Percentiles rank a stretch among this genome's conserved stretches.
Evolutionary conservation across 345 rosid species (phyloP).

Genomic region (Nasturtium officinale): DNA sequence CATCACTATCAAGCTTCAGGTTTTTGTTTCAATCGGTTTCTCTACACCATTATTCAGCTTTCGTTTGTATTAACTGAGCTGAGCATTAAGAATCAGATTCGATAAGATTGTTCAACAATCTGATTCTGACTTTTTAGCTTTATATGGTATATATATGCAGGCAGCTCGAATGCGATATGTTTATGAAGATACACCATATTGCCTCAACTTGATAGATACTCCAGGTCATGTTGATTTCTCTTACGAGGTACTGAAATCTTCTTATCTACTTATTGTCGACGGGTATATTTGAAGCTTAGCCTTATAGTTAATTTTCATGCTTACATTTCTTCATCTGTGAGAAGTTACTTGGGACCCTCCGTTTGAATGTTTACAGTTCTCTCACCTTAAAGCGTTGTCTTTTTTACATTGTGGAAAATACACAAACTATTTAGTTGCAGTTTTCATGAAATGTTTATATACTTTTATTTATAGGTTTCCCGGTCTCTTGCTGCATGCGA

Average conservation of each 20-base stretch:
- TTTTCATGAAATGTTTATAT: background rate
- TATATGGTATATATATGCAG: slow-evolving; percentile 43
- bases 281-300: background rate
- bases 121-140: slow-evolving; percentile 11
- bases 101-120: background rate
- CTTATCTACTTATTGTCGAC: slow-evolving; percentile 5
- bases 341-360: slow-evolving; percentile 3
- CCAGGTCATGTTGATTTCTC: slow-evolving; percentile 99
- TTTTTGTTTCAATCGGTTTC: slow-evolving; percentile 15
- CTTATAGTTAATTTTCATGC: background rate
- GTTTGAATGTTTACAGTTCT: background rate
- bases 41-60: background rate
- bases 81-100: background rate
- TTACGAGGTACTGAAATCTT: slow-evolving; percentile 67
- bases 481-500: slow-evolving; percentile 99
- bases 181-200: slow-evolving; percentile 61
- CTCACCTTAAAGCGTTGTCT: background rate
- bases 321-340: background rate
- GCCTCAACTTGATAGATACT: slow-evolving; percentile 92
- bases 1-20: slow-evolving; percentile 97
- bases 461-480: slow-evolving; percentile 62
- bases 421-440: background rate
- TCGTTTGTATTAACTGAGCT: background rate
- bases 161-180: slow-evolving; percentile 98
- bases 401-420: background rate